Evolutionary conservation across 2,329 filamentous ascomycete species (phyloP).

Genomic region (Cyphellophora europaea): DNA sequence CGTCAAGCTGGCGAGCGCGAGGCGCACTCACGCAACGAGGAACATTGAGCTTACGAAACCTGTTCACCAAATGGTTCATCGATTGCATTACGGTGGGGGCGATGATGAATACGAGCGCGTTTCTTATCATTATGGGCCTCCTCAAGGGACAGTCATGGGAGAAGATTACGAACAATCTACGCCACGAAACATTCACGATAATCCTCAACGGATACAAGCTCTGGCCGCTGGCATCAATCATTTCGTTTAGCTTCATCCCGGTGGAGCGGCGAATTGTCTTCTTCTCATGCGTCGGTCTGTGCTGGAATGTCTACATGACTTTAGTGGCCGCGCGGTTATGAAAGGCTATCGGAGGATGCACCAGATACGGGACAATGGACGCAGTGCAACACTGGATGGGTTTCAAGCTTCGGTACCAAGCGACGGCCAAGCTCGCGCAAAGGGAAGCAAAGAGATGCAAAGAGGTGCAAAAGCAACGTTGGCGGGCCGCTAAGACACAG

Average conservation of each 20-base stretch:
- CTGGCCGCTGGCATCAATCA: slow-evolving; percentile 30
- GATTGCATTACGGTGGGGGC: slow-evolving; percentile 49
- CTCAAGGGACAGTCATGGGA: slow-evolving; percentile 28
- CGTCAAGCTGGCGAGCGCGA: too few relatives aligned
- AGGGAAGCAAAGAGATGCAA: too few relatives aligned
- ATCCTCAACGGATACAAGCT: slow-evolving; percentile 27
- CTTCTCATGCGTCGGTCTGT: slow-evolving; percentile 25
- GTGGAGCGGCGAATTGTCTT: slow-evolving; percentile 25
- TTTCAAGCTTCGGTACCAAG: too few relatives aligned
- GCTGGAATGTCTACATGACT: slow-evolving; percentile 27
- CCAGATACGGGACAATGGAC: too few relatives aligned
- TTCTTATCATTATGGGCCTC: slow-evolving; percentile 45
- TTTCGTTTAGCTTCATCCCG: slow-evolving; percentile 27
- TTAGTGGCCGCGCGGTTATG: neutral
- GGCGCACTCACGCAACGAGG: too few relatives aligned
- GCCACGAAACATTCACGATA: slow-evolving; percentile 19
- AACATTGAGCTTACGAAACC: slow-evolving; percentile 24
- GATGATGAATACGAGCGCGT: slow-evolving; percentile 45
- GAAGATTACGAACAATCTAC: slow-evolving; percentile 23
- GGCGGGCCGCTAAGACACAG: too few relatives aligned
- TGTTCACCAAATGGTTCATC: slow-evolving; percentile 41
- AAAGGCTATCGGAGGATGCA: neutral
- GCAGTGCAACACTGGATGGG: too few relatives aligned
- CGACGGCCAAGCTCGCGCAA: too few relatives aligned
- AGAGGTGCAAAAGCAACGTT: too few relatives aligned